These are phyloP conservation scores for Symbiodinium pilosum DNA, from an alignment of 73 alveolate species.

Conservation along the genomic window DNA sequence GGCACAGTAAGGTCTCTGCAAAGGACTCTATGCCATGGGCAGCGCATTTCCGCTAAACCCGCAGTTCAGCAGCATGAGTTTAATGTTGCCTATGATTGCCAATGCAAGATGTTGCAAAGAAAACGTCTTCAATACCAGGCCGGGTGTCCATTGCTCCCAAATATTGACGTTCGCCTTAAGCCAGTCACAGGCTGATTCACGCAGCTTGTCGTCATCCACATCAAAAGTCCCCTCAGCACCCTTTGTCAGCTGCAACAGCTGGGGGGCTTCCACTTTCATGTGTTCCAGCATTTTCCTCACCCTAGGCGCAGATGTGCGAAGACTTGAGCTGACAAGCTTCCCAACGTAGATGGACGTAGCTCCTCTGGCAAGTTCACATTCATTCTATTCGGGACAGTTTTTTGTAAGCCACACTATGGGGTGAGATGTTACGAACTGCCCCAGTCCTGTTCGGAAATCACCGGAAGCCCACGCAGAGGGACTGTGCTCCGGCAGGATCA, in stretches of 20 bases:
- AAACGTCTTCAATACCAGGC: too few species aligned
- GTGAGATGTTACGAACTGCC: too few species aligned
- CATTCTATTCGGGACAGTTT: too few species aligned
- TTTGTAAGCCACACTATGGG: too few species aligned
- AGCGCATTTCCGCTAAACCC: too few species aligned
- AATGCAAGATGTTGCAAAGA: too few species aligned
- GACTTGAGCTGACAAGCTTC: background rate
- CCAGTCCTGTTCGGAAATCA: constrained; percentile 1
- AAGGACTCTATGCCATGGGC: too few species aligned
- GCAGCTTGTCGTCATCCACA: background rate
- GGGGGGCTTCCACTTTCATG: background rate
- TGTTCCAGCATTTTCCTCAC: constrained; percentile 8
- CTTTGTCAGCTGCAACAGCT: background rate
- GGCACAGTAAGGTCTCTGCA: too few species aligned
- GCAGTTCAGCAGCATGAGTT: too few species aligned
- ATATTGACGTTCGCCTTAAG: background rate
- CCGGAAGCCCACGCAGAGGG: background rate
- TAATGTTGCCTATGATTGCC: too few species aligned
- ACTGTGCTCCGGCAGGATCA: constrained; percentile 26
- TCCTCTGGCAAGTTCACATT: too few species aligned
- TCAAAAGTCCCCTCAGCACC: background rate
- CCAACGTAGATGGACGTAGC: background rate
- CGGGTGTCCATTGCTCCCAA: constrained; percentile 49
- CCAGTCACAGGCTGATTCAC: constrained; percentile 24
- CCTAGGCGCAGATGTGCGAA: constrained; percentile 30